A percentile compares a stretch with the other conserved stretches of the same genome.
phyloP scores from a whole-genome alignment of 2,329 filamentous ascomycete species.

The Tolypocladium capitatum region DNA sequence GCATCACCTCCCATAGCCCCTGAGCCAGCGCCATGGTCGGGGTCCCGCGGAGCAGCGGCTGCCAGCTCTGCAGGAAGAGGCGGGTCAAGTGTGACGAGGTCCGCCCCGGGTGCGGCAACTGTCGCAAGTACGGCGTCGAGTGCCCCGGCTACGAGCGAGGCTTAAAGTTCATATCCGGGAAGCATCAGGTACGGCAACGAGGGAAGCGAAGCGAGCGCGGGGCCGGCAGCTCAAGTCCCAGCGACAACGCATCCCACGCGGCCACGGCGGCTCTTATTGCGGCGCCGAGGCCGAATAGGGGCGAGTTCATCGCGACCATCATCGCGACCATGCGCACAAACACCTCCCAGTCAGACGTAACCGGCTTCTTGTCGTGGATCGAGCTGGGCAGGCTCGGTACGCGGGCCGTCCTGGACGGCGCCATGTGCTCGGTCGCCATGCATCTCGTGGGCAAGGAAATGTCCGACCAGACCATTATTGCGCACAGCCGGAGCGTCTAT shows the following conservation, averaged over 20 bases:
- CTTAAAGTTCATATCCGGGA: conserved; percentile 26
- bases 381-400: conserved; percentile 18
- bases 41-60: conserved; percentile 23
- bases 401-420: conserved; percentile 22
- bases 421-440: conserved; percentile 22
- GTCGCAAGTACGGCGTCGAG: conserved; percentile 21
- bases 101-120: conserved; percentile 26
- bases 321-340: conserved; percentile 11
- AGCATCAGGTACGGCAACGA: conserved; percentile 22
- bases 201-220: conserved; percentile 6
- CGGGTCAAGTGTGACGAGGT: conserved; percentile 32
- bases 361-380: conserved; percentile 14
- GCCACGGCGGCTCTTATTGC: not conserved
- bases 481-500: conserved; percentile 23
- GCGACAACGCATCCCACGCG: not conserved
- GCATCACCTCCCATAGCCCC: not conserved
- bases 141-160: conserved; percentile 26
- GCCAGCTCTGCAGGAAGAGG: conserved; percentile 25
- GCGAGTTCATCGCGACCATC: conserved; percentile 18
- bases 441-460: conserved; percentile 24
- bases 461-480: conserved; percentile 15
- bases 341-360: conserved; percentile 8
- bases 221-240: conserved; percentile 4
- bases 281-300: conserved; percentile 11
- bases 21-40: conserved; percentile 19